Evolutionary conservation across 1,284 basidiomycete species (phyloP).

Genomic region (Volvariella volvacea): DNA sequence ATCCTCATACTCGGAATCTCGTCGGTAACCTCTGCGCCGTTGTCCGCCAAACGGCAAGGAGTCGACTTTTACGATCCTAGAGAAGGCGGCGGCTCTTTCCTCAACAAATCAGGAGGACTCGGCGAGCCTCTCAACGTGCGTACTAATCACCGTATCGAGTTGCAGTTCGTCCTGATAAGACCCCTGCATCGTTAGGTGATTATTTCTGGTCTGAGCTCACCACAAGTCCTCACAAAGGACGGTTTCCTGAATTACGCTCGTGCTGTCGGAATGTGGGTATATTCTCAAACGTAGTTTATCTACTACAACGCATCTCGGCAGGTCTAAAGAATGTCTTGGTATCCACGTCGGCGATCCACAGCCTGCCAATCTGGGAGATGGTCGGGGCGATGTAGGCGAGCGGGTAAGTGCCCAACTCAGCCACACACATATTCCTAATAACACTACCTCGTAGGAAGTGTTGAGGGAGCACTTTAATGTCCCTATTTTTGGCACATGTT

Average conservation of each 20-base stretch:
- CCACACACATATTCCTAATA: slow-evolving; percentile 1
- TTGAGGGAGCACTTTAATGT: slow-evolving; percentile 54
- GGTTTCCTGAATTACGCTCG: slow-evolving; percentile 55
- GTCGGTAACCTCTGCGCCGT: neutral
- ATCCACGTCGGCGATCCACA: slow-evolving; percentile 55
- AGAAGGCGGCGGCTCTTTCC: slow-evolving; percentile 22
- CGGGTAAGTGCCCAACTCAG: slow-evolving; percentile 16
- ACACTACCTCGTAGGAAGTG: slow-evolving; percentile 42
- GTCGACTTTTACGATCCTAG: slow-evolving; percentile 11
- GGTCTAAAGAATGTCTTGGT: slow-evolving; percentile 62
- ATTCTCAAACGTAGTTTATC: slow-evolving; percentile 1
- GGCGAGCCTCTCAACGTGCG: slow-evolving; percentile 36
- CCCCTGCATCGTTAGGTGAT: slow-evolving; percentile 48
- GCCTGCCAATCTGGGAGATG: slow-evolving; percentile 59
- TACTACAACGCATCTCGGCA: slow-evolving; percentile 15
- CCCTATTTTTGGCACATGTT: slow-evolving; percentile 45
- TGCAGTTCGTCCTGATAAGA: neutral
- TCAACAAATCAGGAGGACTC: slow-evolving; percentile 24
- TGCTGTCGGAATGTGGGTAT: slow-evolving; percentile 50
- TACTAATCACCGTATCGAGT: neutral
- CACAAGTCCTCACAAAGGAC: slow-evolving; percentile 44
- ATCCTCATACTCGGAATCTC: neutral
- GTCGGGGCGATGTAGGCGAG: slow-evolving; percentile 44
- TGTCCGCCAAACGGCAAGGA: neutral
- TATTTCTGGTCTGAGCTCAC: slow-evolving; percentile 50